These are phyloP conservation scores for Endocalyx cinctus DNA, from an alignment of 2,329 filamentous ascomycete species.

Conservation along the genomic window DNA sequence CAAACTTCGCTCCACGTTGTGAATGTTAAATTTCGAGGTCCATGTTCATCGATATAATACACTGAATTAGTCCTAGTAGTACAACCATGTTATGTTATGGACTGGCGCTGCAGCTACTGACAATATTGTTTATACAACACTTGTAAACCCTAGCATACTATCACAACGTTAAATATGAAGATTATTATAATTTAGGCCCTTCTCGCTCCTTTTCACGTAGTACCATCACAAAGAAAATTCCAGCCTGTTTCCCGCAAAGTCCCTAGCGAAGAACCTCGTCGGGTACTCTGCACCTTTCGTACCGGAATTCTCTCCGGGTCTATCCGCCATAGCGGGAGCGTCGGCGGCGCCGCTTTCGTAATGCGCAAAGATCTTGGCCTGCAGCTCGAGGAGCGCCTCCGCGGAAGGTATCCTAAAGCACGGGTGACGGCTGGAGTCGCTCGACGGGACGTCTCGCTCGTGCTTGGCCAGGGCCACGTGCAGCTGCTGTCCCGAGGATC, in stretches of 20 bases:
- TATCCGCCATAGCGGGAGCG: conserved; percentile 50
- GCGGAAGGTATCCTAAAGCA: conserved; percentile 50
- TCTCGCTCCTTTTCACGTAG: too few relatives aligned
- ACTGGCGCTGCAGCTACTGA: too few relatives aligned
- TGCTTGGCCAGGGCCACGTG: conserved; percentile 45
- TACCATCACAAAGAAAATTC: conserved; percentile 45
- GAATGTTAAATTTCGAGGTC: too few relatives aligned
- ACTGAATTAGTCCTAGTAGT: too few relatives aligned
- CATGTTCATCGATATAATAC: too few relatives aligned
- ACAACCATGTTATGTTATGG: too few relatives aligned
- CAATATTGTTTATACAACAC: too few relatives aligned
- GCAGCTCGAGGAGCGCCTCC: conserved; percentile 43
- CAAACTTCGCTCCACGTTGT: too few relatives aligned
- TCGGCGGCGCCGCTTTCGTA: conserved; percentile 40
- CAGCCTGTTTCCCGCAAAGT: conserved; percentile 50
- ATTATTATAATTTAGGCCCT: too few relatives aligned
- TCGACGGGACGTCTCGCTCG: conserved; percentile 20
- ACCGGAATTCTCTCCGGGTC: conserved; percentile 42
- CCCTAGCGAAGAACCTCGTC: conserved; percentile 56
- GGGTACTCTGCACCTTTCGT: conserved; percentile 55
- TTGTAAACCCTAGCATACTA: too few relatives aligned
- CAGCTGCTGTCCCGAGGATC: conserved; percentile 48
- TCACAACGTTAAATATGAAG: too few relatives aligned
- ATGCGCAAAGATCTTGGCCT: conserved; percentile 48
- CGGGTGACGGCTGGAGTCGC: conserved; percentile 46